A percentile compares a stretch with the other conserved stretches of the same genome.
These are phyloP conservation scores for Liquidambar formosana DNA, from an alignment of 164 flowering plant genomes.

Conservation along the genomic window DNA sequence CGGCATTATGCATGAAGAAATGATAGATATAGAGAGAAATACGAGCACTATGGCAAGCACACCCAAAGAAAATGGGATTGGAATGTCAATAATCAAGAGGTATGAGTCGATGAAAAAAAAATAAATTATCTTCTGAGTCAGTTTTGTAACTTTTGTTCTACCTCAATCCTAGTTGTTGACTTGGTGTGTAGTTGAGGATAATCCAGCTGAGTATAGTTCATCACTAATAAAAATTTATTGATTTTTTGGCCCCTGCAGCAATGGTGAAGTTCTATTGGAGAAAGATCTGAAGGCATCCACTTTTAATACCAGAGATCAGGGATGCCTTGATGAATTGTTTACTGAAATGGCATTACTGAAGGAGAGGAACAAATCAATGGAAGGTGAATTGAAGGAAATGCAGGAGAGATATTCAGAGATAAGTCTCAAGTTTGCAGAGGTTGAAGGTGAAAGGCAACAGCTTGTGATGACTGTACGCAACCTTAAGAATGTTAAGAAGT, in stretches of 20 bases:
- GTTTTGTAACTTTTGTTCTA: not conserved
- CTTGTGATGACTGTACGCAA: constrained; percentile 84
- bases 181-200: not conserved
- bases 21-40: constrained; percentile 4
- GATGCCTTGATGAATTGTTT: constrained; percentile 26
- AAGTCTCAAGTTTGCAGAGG: constrained; percentile 95
- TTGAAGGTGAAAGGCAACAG: constrained; percentile 91
- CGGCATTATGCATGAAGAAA: constrained; percentile 18
- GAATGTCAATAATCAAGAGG: constrained; percentile 1
- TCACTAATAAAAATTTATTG: not conserved
- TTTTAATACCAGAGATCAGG: constrained; percentile 14
- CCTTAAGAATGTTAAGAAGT: constrained; percentile 65
- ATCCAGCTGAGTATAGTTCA: not conserved
- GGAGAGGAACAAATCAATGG: constrained; percentile 67
- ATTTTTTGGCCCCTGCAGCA: constrained; percentile 20
- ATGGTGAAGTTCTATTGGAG: constrained; percentile 10
- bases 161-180: not conserved
- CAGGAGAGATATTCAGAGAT: constrained; percentile 89
- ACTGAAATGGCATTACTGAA: constrained; percentile 48
- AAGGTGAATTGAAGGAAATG: constrained; percentile 84
- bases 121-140: not conserved
- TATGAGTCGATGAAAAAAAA: constrained; percentile 6
- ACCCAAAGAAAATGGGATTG: constrained; percentile 7
- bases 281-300: constrained; percentile 17
- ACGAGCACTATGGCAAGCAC: not conserved